A percentile compares a stretch with the other conserved stretches of the same genome.
Evolutionary conservation across 1,139 yeast species (phyloP).

Genomic region (Pichia sp.): DNA sequence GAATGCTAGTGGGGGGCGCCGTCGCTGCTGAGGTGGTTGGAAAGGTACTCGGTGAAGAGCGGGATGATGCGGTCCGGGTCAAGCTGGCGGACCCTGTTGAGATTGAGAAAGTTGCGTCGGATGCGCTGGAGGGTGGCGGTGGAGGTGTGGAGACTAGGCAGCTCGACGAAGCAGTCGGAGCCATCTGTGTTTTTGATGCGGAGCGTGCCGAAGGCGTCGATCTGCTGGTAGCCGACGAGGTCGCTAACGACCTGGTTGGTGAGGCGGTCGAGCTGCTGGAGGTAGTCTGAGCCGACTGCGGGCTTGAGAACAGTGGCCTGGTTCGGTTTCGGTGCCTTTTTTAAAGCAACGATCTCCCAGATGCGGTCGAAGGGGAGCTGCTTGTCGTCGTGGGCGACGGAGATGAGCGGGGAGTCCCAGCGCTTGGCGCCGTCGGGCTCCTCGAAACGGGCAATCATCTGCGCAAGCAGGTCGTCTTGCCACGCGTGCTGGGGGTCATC

Average conservation of each 20-base stretch:
- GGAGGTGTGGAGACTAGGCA: constrained; percentile 63
- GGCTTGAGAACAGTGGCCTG: constrained; percentile 76
- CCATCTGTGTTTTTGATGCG: constrained; percentile 27
- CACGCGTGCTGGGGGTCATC: constrained; percentile 40
- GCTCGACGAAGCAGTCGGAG: constrained; percentile 41
- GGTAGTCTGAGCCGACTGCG: constrained; percentile 65
- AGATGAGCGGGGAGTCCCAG: constrained; percentile 93
- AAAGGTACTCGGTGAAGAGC: constrained; percentile 69
- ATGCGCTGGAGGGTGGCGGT: constrained; percentile 79
- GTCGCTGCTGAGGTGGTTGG: constrained; percentile 39
- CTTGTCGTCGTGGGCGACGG: constrained; percentile 50
- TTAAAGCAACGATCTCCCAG: constrained; percentile 65
- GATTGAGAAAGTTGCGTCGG: constrained; percentile 71
- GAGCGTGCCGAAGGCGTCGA: constrained; percentile 48
- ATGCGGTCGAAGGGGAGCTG: constrained; percentile 61
- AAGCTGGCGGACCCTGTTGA: constrained; percentile 74
- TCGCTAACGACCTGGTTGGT: constrained; percentile 62
- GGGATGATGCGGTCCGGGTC: constrained; percentile 64
- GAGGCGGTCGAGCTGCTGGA: constrained; percentile 71
- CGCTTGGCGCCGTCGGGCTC: constrained; percentile 84
- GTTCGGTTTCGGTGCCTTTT: constrained; percentile 66
- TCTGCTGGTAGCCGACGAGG: constrained; percentile 57
- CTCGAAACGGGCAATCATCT: constrained; percentile 79
- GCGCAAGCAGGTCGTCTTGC: constrained; percentile 64
- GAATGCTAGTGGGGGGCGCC: background rate